Percentiles rank a stretch among this genome's conserved stretches.
Conservation (phyloP, 768 basidiomycete species). For the Serendipita vermifera region DNA sequence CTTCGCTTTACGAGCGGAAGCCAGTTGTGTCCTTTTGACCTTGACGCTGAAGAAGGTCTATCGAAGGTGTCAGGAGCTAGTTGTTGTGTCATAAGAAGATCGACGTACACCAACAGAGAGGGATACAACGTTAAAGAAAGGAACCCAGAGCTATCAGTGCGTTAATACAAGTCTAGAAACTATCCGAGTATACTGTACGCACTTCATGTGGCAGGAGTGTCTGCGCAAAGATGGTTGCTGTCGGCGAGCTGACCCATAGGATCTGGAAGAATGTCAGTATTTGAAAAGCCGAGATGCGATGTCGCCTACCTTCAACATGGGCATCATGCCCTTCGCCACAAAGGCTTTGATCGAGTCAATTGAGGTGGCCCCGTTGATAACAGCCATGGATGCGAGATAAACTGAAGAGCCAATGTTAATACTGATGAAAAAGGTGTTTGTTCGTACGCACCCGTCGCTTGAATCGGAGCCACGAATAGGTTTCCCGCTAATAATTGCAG, state of each 20-base stretch:
- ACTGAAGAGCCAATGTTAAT: conserved; percentile 27
- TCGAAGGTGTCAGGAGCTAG: conserved; percentile 11
- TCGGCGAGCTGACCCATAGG: conserved; percentile 66
- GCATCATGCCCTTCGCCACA: conserved; percentile 58
- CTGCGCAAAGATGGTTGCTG: conserved; percentile 64
- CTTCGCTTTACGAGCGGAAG: conserved; percentile 35
- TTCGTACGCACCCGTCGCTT: conserved; percentile 41
- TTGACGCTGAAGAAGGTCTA: conserved; percentile 66
- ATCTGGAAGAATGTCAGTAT: conserved; percentile 33
- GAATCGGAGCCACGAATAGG: conserved; percentile 62
- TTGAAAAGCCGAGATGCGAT: too few relatives aligned
- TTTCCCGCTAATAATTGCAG: conserved; percentile 66
- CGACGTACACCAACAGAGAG: conserved; percentile 54
- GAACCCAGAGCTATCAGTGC: conserved; percentile 58
- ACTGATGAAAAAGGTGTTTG: not conserved
- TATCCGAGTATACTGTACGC: conserved; percentile 16
- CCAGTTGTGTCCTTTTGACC: conserved; percentile 48
- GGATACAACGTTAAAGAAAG: conserved; percentile 70
- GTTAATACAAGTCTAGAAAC: conserved; percentile 9
- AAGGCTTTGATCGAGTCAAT: conserved; percentile 50
- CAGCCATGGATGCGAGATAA: conserved; percentile 65
- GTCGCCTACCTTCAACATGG: conserved; percentile 51
- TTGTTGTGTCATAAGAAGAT: not conserved
- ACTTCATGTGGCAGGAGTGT: conserved; percentile 67
- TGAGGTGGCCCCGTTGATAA: conserved; percentile 69